A percentile compares a stretch with the other conserved stretches of the same genome.
phyloP scores from a whole-genome alignment of 148 eudicot genomes.

The Persicaria tinctoria region DNA sequence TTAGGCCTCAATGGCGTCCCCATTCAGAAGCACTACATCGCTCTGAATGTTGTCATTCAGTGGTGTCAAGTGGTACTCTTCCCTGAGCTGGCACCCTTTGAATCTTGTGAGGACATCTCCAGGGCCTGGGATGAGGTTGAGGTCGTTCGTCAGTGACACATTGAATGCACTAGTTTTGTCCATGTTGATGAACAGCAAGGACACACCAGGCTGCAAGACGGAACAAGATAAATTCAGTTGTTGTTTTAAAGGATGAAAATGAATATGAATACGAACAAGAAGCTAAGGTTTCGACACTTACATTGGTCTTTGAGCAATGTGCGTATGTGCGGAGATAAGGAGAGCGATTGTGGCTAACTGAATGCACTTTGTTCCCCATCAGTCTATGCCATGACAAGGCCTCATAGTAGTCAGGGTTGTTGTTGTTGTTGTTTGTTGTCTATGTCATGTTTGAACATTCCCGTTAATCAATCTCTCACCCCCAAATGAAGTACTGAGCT shows the following conservation, averaged over 20 bases:
- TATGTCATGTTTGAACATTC: too few species aligned
- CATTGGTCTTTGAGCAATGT: conserved; percentile 36
- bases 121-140: conserved; percentile 21
- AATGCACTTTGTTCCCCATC: conserved; percentile 39
- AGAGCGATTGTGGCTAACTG: conserved; percentile 21
- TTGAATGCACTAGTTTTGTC: conserved; percentile 7
- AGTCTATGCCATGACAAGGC: conserved; percentile 51
- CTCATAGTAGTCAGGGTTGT: conserved; percentile 54
- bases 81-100: conserved; percentile 15
- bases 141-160: conserved; percentile 24
- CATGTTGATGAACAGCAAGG: neutral
- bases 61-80: conserved; percentile 60
- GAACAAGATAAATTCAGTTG: too few species aligned
- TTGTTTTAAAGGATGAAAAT: too few species aligned
- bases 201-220: conserved; percentile 27
- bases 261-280: too few species aligned
- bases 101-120: neutral
- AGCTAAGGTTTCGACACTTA: neutral
- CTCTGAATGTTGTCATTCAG: conserved; percentile 41
- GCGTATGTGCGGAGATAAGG: conserved; percentile 32
- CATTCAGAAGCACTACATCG: conserved; percentile 37
- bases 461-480: too few species aligned
- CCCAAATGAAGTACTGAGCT: too few species aligned
- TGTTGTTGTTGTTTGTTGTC: too few species aligned
- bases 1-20: conserved; percentile 32